Conservation (phyloP, 2,329 filamentous ascomycete species). For the Aureobasidium pullulans region DNA sequence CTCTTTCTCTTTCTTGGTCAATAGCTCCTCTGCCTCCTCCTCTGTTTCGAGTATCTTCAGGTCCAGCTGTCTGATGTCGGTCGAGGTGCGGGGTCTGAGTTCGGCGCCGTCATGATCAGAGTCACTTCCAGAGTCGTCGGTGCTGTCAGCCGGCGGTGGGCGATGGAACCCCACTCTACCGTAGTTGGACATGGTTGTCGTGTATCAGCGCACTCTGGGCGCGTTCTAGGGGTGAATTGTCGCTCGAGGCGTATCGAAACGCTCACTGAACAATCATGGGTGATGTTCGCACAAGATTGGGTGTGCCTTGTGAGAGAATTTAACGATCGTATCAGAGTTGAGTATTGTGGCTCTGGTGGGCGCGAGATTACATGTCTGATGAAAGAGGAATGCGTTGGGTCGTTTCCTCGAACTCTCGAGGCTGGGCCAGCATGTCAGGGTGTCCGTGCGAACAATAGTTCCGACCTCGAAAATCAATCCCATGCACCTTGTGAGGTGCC, state of each 20-base stretch:
- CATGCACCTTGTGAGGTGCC: too few species aligned
- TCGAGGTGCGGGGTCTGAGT: conserved; percentile 27
- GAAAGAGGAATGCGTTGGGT: not conserved
- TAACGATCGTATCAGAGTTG: not conserved
- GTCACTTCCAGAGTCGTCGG: conserved; percentile 13
- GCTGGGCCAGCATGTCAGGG: too few species aligned
- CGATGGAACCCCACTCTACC: conserved; percentile 15
- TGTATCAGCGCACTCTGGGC: not conserved
- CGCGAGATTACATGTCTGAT: not conserved
- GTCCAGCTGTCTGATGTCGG: conserved; percentile 30
- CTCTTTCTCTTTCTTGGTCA: conserved; percentile 25
- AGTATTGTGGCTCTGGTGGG: not conserved
- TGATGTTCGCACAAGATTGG: not conserved
- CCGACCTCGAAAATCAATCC: too few species aligned
- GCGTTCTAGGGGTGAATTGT: not conserved
- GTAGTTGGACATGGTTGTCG: conserved; percentile 9
- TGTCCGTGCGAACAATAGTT: too few species aligned
- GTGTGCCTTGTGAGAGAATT: not conserved
- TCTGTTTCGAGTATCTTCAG: conserved; percentile 37
- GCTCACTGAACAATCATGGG: not conserved
- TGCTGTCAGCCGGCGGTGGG: conserved; percentile 4
- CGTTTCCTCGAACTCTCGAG: too few species aligned
- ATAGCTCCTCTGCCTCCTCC: conserved; percentile 38
- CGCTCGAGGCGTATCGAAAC: not conserved
- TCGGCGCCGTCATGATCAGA: conserved; percentile 19